Evolutionary conservation across 192 early-diverging fungal species (phyloP).

Genomic region (Backusella psychrophila): DNA sequence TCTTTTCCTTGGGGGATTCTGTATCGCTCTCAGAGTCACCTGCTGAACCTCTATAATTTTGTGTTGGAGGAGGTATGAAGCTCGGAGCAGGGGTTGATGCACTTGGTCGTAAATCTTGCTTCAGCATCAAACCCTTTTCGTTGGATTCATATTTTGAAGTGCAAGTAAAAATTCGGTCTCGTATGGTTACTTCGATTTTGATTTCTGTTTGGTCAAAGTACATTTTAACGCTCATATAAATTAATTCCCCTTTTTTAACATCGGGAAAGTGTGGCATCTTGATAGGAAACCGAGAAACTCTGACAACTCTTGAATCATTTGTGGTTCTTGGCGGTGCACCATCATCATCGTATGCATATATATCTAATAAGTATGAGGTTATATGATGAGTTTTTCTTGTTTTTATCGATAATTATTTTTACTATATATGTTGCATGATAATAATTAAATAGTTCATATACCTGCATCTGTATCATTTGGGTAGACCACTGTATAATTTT

Average conservation of each 20-base stretch:
- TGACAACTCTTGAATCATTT: neutral
- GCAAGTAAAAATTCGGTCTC: neutral
- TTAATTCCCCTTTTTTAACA: neutral
- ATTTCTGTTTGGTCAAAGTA: slow-evolving; percentile 12
- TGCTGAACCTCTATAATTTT: neutral
- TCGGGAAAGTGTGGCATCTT: neutral
- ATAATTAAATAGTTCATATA: neutral
- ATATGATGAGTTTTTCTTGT: neutral
- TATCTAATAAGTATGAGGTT: slow-evolving; percentile 14
- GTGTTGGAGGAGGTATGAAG: neutral
- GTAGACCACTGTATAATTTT: slow-evolving; percentile 41
- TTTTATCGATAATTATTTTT: neutral
- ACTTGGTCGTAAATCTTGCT: neutral
- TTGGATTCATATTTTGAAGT: neutral
- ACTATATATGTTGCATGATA: neutral
- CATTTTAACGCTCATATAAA: neutral
- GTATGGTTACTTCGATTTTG: neutral
- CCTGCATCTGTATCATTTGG: slow-evolving; percentile 37
- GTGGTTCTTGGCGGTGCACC: slow-evolving; percentile 4
- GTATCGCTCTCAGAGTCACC: neutral
- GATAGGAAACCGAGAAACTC: neutral
- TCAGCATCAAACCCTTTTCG: neutral
- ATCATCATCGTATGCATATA: slow-evolving; percentile 31
- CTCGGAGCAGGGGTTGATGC: neutral
- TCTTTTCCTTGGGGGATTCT: neutral